Base-by-base conservation (phyloP, 2,329 filamentous ascomycete genomes). In the Sporothrix inflata region DNA sequence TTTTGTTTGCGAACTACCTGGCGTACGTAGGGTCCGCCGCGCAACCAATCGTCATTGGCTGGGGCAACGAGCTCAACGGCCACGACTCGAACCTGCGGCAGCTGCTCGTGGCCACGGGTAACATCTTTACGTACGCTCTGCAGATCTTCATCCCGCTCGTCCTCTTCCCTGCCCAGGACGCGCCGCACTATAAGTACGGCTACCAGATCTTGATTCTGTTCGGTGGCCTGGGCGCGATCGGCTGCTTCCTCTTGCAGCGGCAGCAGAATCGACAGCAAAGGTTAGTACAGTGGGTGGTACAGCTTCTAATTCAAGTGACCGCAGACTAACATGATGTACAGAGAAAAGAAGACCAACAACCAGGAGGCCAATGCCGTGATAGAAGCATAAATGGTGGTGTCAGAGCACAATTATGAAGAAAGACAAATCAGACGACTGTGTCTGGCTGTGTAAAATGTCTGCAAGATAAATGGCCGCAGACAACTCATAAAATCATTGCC, bases 151-250 rank as follows among this genome's bases (percentile, higher is more conserved):
- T 76, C n/a, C 75, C 75, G 12, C n/a, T 78, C 57, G 77, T 78
- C 4, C 73, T 81, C 1, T 80, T 80, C 67, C 79, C 79, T 8
- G 79, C 79, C 0, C 79, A 81, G 65, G 77, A 81, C 67, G 79
- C 79, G 1, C 79, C 79, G 7, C 75, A 79, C 19, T 81, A 81
- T 72, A 77, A 78, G 45, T 80, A 80, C 53, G 79, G 78, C 1
- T 81, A 81, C 63, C 79, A 80, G 71, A 74, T 79, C 27, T 63
- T 79, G 61, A 79, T 80, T n/a, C 55, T 80, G 6, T 80, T 78
- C 63, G 79, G 79, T 14, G 79, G 78, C 6, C 72, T 80, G 5
- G 76, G 77, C 0, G 75, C 78, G 5, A 38, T 77, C 2, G 60
- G 67, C 12, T 21, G 24, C 4, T 66, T 71, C 4, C 24, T 74